A percentile compares a stretch with the other conserved stretches of the same genome.
phyloP scores from a whole-genome alignment of 1,139 yeast genomes.

The Lodderomyces orthopsilosis region DNA sequence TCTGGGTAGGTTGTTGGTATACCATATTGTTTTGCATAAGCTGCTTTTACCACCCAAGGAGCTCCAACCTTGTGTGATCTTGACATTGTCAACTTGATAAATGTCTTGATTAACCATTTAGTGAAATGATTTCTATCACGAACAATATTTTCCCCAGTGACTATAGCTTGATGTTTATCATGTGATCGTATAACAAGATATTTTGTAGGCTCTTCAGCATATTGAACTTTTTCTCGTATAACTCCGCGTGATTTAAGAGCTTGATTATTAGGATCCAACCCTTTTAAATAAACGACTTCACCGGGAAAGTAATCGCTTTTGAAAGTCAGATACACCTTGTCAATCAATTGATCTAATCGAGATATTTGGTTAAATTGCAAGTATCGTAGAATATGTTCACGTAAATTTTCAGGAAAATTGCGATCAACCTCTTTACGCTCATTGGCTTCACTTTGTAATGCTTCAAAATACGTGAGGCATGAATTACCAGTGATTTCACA shows the following conservation, averaged over 20 bases:
- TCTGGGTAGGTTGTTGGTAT: conserved; percentile 59
- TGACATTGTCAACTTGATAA: conserved; percentile 78
- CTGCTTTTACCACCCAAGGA: conserved; percentile 92
- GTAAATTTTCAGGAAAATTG: conserved; percentile 84
- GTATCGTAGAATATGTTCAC: conserved; percentile 84
- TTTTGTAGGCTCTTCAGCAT: conserved; percentile 51
- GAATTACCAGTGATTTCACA: conserved; percentile 97
- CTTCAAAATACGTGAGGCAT: conserved; percentile 86
- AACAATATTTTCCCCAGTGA: conserved; percentile 69
- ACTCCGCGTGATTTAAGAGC: conserved; percentile 24
- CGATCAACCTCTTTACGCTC: conserved; percentile 73
- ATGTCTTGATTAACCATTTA: conserved; percentile 84
- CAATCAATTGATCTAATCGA: conserved; percentile 82
- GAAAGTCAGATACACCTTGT: conserved; percentile 72
- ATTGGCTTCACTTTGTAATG: conserved; percentile 66
- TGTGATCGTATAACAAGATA: conserved; percentile 62
- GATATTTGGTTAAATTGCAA: conserved; percentile 83
- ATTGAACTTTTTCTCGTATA: conserved; percentile 47
- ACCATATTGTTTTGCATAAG: conserved; percentile 61
- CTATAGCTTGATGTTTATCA: conserved; percentile 58
- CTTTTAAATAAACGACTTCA: conserved; percentile 69
- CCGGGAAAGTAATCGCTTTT: conserved; percentile 90
- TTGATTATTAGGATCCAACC: conserved; percentile 15
- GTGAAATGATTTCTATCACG: conserved; percentile 88
- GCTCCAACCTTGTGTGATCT: conserved; percentile 87